Conservation (phyloP, 192 early-diverging fungal genomes). For the Podila clonocystis region DNA sequence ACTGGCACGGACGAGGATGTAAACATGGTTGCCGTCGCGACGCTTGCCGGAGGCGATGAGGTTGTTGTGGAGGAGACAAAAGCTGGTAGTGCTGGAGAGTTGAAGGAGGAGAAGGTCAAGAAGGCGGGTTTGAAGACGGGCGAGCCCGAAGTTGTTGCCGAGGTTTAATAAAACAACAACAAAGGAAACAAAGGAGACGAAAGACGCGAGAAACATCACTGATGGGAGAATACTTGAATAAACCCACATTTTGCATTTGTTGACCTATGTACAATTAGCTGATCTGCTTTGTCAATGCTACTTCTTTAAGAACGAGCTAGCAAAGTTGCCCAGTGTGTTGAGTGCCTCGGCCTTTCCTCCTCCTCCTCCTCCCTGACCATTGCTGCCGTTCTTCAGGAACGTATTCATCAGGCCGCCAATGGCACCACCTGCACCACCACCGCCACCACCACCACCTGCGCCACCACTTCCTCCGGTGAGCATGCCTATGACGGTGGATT, state of each 20-base stretch:
- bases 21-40: neutral
- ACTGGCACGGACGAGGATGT: neutral
- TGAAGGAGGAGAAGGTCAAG: neutral
- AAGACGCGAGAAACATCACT: neutral
- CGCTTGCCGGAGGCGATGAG: neutral
- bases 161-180: neutral
- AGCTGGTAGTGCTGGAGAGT: neutral
- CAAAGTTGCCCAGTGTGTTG: neutral
- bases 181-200: neutral
- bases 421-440: constrained; percentile 4
- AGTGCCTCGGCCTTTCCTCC: neutral
- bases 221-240: neutral
- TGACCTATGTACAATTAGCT: no score
- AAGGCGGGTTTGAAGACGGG: neutral
- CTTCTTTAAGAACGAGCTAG: neutral
- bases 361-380: neutral
- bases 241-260: no score
- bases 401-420: constrained; percentile 15
- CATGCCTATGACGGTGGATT: constrained; percentile 23
- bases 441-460: neutral
- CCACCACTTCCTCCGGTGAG: constrained; percentile 12
- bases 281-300: neutral
- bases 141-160: neutral
- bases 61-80: neutral
- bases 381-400: constrained; percentile 22